These are phyloP conservation scores for Candida silvicultrix DNA, from an alignment of 805 yeast species.

Conservation along the genomic window DNA sequence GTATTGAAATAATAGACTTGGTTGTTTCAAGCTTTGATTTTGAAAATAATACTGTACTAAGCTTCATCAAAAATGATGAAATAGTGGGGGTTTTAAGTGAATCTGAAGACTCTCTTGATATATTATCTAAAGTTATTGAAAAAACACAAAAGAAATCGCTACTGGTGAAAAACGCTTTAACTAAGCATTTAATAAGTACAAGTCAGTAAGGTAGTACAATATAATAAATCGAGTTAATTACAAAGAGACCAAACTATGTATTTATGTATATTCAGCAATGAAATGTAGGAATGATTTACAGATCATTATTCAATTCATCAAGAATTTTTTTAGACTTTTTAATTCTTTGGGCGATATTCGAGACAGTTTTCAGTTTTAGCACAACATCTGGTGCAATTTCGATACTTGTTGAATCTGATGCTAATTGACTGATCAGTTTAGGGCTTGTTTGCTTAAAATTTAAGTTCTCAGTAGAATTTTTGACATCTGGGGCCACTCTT, in stretches of 20 bases:
- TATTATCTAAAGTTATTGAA: conserved; percentile 31
- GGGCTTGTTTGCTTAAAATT: conserved; percentile 20
- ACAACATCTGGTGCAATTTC: conserved; percentile 28
- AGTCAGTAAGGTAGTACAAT: background rate
- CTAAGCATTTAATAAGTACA: background rate
- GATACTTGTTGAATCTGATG: conserved; percentile 27
- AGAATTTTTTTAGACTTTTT: conserved; percentile 17
- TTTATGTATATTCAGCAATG: background rate
- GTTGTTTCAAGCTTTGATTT: conserved; percentile 57
- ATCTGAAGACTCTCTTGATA: conserved; percentile 21
- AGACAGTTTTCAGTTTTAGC: conserved; percentile 13
- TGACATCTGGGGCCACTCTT: conserved; percentile 14
- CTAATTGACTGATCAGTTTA: conserved; percentile 21
- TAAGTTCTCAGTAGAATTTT: conserved; percentile 16
- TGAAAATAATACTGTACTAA: conserved; percentile 36
- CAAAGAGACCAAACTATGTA: no score
- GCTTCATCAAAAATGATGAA: conserved; percentile 51
- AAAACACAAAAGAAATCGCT: conserved; percentile 18
- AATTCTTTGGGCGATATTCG: conserved; percentile 15
- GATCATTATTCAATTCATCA: conserved; percentile 14
- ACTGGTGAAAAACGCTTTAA: conserved; percentile 1
- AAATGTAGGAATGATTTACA: background rate
- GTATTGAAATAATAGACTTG: conserved; percentile 71
- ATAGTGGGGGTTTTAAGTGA: conserved; percentile 57
- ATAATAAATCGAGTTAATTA: no score